Base-by-base conservation (phyloP, 108 stramenopile species). In the Poteriospumella lacustris region DNA sequence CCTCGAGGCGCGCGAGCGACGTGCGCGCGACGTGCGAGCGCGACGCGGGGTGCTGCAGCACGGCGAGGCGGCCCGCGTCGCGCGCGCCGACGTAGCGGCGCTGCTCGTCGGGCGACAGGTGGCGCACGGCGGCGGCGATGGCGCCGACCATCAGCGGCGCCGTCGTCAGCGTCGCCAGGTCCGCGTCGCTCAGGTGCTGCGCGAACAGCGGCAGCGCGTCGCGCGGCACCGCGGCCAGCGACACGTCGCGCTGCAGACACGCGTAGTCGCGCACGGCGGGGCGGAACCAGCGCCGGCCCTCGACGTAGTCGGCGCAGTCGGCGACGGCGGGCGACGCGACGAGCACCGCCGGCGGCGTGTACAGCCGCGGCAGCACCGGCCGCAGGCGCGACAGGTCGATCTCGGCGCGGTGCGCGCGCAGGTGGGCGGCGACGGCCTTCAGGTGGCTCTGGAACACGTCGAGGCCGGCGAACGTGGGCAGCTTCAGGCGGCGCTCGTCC, bases 381-480 rank as follows among this genome's bases (percentile, higher is more conserved):
- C 38, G 5, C 42, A 69, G 26, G 43, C 44, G n/a, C 40, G 29
- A 1, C 41, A 43, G 0, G 68, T 43, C 44, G 64, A 69, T 39
- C 68, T 70, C 43, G 36, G 33, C 19, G 40, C 38, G 24, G n/a
- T 67, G 9, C 36, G 28, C 33, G 60, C 28, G n/a, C 36, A 75
- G 58, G 38, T 41, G 33, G 58, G 73, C 19, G 42, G 76, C 76
- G 40, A 2, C 15, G 39, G 92, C 83, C 26, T 89, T 87, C 0
- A 96, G 78, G 19, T 95, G 84, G 19, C 91, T 79, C 52, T 89
- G 92, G 1, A 94, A 91, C 9, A 94, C 91, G 81, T 96, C 94
- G 73, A 93, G 93, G 39, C 96, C 96, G 58, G 84, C 81, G 82
- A 96, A 92, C 86, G 95, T 92, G 44, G 94, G 90, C 87, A 98